Evolutionary conservation across 257 asterid species (phyloP).

Genomic region (Ophiorrhiza pumila): DNA sequence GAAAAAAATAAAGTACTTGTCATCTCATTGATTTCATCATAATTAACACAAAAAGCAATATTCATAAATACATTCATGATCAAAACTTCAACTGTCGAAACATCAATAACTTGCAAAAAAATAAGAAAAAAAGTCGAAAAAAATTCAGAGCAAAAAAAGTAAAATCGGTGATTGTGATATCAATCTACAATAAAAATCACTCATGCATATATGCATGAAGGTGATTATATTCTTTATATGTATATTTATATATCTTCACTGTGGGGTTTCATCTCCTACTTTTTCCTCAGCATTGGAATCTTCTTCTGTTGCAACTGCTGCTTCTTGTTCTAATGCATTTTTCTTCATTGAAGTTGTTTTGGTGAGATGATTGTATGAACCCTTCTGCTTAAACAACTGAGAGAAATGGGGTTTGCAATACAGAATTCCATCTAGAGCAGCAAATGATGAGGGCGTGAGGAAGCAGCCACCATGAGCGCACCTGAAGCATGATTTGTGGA

Average conservation of each 20-base stretch:
- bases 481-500: constrained; percentile 71
- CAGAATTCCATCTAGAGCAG: constrained; percentile 72
- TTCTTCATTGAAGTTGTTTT: constrained; percentile 48
- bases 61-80: no score
- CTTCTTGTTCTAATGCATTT: constrained; percentile 4
- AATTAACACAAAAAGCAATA: no score
- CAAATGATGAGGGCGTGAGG: constrained; percentile 69
- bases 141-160: no score
- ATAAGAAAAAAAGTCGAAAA: no score
- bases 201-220: no score
- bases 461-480: constrained; percentile 85
- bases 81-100: no score
- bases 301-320: neutral
- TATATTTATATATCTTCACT: neutral
- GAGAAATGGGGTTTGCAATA: constrained; percentile 85
- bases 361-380: constrained; percentile 64
- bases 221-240: no score
- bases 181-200: no score
- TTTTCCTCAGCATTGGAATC: constrained; percentile 11
- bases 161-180: no score
- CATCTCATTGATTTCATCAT: no score
- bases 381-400: constrained; percentile 76
- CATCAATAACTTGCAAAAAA: no score
- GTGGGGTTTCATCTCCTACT: neutral
- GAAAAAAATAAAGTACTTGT: no score